Percentiles rank a stretch among this genome's conserved stretches.
Conservation (phyloP, 106 monocot genomes). For the Alisma plantagoaquatica region DNA sequence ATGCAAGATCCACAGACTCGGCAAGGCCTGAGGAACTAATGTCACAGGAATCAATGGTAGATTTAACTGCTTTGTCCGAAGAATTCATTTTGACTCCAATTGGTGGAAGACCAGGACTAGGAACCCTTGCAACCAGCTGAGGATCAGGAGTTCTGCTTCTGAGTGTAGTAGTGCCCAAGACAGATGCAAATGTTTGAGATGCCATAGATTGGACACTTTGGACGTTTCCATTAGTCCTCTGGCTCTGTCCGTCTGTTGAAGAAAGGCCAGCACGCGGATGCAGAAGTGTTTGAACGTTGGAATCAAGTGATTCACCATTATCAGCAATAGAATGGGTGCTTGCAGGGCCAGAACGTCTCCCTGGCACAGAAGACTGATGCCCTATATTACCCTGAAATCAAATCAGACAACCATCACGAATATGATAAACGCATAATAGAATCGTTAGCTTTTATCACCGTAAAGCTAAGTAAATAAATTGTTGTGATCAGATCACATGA, state of each 20-base stretch:
- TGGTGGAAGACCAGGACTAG: constrained; percentile 83
- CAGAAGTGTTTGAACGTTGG: too few relatives aligned
- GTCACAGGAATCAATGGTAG: constrained; percentile 31
- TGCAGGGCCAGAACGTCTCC: background rate
- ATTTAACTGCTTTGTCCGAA: constrained; percentile 36
- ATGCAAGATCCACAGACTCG: constrained; percentile 46
- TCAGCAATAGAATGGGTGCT: background rate
- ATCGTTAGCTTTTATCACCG: too few relatives aligned
- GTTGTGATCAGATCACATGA: too few relatives aligned
- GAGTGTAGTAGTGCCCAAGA: constrained; percentile 52
- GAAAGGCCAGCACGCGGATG: constrained; percentile 17
- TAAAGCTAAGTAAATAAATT: too few relatives aligned
- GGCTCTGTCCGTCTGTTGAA: constrained; percentile 21
- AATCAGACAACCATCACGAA: too few relatives aligned
- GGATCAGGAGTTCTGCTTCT: constrained; percentile 75
- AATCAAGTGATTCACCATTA: too few relatives aligned
- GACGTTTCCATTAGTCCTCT: constrained; percentile 10
- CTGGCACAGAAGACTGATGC: background rate
- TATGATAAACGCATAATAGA: too few relatives aligned
- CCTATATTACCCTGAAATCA: background rate
- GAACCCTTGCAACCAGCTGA: constrained; percentile 51
- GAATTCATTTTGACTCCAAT: constrained; percentile 48
- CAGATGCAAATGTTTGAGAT: constrained; percentile 69
- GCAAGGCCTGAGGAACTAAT: constrained; percentile 14
- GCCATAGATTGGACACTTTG: constrained; percentile 27